Conservation (phyloP, 2,329 filamentous ascomycete genomes). For the Neofusicoccum laricinum region DNA sequence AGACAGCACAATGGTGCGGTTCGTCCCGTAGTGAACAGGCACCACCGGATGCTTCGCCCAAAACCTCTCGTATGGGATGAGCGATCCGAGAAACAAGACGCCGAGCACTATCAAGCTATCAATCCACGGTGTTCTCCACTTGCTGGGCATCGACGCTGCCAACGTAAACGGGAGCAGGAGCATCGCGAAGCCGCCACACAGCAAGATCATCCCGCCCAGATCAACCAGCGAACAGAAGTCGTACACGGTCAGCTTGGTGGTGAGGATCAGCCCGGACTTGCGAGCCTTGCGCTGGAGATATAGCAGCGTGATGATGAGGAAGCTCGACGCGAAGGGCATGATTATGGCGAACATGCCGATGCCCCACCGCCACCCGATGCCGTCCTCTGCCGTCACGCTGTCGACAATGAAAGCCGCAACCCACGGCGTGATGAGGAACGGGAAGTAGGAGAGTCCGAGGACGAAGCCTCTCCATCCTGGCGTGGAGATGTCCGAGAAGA, state of each 20-base stretch:
- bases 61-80: constrained; percentile 49
- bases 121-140: constrained; percentile 48
- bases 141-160: constrained; percentile 38
- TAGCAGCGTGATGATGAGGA: constrained; percentile 38
- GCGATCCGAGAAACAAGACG: constrained; percentile 37
- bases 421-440: constrained; percentile 43
- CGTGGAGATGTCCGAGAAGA: constrained; percentile 43
- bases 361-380: constrained; percentile 46
- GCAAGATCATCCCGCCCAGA: constrained; percentile 45
- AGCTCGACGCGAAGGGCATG: constrained; percentile 34
- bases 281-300: constrained; percentile 36
- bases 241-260: constrained; percentile 24
- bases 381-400: constrained; percentile 30
- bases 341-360: constrained; percentile 45
- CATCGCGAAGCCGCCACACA: constrained; percentile 48
- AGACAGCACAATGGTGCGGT: constrained; percentile 42
- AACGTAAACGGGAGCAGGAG: constrained; percentile 50
- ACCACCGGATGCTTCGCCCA: constrained; percentile 46
- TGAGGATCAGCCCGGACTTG: constrained; percentile 26
- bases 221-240: constrained; percentile 41
- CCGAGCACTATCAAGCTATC: constrained; percentile 46
- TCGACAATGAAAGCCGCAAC: constrained; percentile 42
- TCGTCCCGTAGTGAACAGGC: constrained; percentile 46
- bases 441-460: constrained; percentile 38
- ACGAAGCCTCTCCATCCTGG: constrained; percentile 41